Conservation (phyloP, 2,329 filamentous ascomycete genomes). For the Hymenoscyphus salicellus region DNA sequence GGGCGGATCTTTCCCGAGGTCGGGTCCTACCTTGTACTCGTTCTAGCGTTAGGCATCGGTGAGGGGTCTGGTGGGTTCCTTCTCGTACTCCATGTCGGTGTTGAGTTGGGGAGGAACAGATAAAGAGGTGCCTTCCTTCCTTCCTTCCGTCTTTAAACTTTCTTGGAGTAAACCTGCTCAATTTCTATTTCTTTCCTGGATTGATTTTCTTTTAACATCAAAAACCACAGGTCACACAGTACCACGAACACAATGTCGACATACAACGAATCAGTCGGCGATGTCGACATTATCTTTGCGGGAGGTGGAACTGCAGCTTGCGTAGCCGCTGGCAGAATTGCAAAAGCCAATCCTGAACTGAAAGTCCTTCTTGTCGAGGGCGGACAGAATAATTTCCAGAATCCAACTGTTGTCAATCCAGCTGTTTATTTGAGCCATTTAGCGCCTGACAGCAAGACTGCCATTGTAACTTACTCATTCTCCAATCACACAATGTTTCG, state of each 20-base stretch:
- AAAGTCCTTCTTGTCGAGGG: slow-evolving; percentile 53
- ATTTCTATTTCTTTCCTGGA: background rate
- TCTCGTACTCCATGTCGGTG: background rate
- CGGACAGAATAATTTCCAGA: slow-evolving; percentile 51
- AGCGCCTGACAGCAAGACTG: slow-evolving; percentile 46
- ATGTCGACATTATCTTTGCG: slow-evolving; percentile 52
- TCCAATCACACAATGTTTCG: background rate
- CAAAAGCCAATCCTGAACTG: slow-evolving; percentile 48
- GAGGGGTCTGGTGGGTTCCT: background rate
- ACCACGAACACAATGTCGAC: slow-evolving; percentile 26
- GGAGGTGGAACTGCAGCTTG: slow-evolving; percentile 50
- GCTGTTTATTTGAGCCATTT: slow-evolving; percentile 49
- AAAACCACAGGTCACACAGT: background rate
- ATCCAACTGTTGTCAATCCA: slow-evolving; percentile 50
- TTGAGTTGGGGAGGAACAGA: background rate
- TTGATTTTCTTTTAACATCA: background rate
- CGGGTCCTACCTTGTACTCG: background rate
- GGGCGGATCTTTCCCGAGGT: no score
- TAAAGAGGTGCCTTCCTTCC: background rate
- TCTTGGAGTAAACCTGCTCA: background rate
- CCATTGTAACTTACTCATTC: slow-evolving; percentile 31
- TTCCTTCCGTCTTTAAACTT: background rate
- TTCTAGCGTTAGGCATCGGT: background rate
- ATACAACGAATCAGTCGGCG: slow-evolving; percentile 31
- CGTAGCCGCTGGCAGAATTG: slow-evolving; percentile 49